These are phyloP conservation scores for Podospora comata DNA, from an alignment of 495 filamentous ascomycete species.

Conservation along the genomic window DNA sequence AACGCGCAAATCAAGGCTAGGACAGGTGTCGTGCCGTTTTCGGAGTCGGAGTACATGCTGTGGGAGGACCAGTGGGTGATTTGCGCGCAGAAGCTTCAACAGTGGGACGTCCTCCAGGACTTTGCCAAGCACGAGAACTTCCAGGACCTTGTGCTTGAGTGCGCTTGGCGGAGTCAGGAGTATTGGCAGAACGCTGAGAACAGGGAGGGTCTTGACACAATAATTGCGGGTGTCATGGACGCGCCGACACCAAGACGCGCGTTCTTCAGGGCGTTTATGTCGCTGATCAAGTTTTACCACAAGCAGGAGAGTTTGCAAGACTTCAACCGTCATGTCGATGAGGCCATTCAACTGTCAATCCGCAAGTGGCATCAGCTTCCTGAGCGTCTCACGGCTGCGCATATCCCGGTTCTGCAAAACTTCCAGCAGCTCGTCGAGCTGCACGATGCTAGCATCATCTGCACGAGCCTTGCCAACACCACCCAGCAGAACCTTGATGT, in stretches of 20 bases:
- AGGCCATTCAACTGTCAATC: conserved; percentile 93
- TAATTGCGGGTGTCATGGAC: conserved; percentile 95
- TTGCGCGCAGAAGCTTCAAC: conserved; percentile 96
- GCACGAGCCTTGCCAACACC: conserved; percentile 78
- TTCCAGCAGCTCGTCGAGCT: conserved; percentile 99
- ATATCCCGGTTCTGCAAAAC: conserved; percentile 91
- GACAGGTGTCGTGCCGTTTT: conserved; percentile 89
- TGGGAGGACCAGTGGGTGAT: conserved; percentile 99
- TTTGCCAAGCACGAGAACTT: conserved; percentile 99
- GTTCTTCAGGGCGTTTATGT: conserved; percentile 98
- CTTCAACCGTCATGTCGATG: conserved; percentile 86
- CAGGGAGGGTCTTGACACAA: conserved; percentile 80
- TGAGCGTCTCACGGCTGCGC: conserved; percentile 86
- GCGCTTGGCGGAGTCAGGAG: conserved; percentile 89
- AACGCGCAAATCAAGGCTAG: conserved; percentile 94
- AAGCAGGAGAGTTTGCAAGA: conserved; percentile 78
- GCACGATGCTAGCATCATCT: conserved; percentile 96
- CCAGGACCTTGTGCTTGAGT: conserved; percentile 93
- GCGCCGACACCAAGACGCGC: conserved; percentile 87
- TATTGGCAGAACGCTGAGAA: conserved; percentile 83
- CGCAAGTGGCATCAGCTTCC: conserved; percentile 98
- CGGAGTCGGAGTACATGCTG: conserved; percentile 93
- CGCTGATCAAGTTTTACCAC: conserved; percentile 83
- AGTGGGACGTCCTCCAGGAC: conserved; percentile 95
- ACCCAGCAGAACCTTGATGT: conserved; percentile 81